A percentile compares a stretch with the other conserved stretches of the same genome.
Conservation (phyloP, 2,329 filamentous ascomycete species). For the Simplicillium aogashimaense region DNA sequence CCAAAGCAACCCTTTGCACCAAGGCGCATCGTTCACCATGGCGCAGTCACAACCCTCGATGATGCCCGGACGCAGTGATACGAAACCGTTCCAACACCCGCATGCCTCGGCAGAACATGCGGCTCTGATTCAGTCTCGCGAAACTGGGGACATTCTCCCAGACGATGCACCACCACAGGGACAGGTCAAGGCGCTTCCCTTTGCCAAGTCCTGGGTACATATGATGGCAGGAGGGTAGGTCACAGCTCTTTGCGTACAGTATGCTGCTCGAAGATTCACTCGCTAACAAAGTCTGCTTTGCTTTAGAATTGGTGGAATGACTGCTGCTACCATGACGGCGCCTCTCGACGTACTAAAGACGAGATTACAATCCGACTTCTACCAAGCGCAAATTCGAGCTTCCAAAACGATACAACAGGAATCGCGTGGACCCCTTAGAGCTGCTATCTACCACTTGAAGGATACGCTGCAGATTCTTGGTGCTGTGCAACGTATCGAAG, state of each 20-base stretch:
- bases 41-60: constrained; percentile 19
- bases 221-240: constrained; percentile 81
- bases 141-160: constrained; percentile 47
- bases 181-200: constrained; percentile 32
- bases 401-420: constrained; percentile 51
- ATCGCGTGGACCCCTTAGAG: constrained; percentile 54
- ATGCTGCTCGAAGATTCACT: constrained; percentile 1
- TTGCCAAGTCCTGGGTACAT: constrained; percentile 80
- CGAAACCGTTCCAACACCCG: constrained; percentile 17
- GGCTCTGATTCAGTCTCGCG: constrained; percentile 47
- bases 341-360: constrained; percentile 93
- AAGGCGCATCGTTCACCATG: constrained; percentile 19
- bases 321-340: constrained; percentile 82
- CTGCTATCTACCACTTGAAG: constrained; percentile 62
- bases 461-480: constrained; percentile 82
- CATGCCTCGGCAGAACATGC: constrained; percentile 21
- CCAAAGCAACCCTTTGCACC: constrained; percentile 33
- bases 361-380: constrained; percentile 86
- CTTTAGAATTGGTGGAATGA: constrained; percentile 74
- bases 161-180: constrained; percentile 20
- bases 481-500: constrained; percentile 71
- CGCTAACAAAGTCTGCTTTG: constrained; percentile 7
- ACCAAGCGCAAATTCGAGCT: constrained; percentile 70
- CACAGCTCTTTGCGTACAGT: not conserved
- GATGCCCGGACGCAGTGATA: constrained; percentile 20